These are phyloP conservation scores for Aspergillus awamori DNA, from an alignment of 2,329 filamentous ascomycete genomes.

Conservation along the genomic window DNA sequence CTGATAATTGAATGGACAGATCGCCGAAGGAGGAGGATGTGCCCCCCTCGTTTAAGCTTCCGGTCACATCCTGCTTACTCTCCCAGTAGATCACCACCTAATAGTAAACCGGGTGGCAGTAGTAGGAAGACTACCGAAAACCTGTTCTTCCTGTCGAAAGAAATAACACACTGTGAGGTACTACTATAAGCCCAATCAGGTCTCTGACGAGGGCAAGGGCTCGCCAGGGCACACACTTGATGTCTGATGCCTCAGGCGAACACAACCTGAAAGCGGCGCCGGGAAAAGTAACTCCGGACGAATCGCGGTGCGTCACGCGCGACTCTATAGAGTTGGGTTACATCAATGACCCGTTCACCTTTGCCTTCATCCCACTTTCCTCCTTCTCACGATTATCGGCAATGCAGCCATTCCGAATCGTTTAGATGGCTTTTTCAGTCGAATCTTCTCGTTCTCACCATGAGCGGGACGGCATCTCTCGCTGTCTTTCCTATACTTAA, in stretches of 20 bases:
- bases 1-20: background rate
- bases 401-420: background rate
- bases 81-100: background rate
- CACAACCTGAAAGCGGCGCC: background rate
- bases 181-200: background rate
- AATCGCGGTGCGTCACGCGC: background rate
- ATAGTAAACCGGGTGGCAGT: background rate
- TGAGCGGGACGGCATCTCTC: background rate
- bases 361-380: background rate
- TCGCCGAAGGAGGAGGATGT: background rate
- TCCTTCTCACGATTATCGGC: background rate
- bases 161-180: background rate
- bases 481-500: background rate
- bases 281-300: conserved; percentile 3
- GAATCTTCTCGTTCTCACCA: background rate
- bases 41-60: background rate
- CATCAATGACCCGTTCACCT: conserved; percentile 3
- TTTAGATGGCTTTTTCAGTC: background rate
- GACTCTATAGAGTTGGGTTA: background rate
- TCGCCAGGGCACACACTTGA: background rate
- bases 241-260: background rate
- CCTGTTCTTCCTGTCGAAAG: background rate
- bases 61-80: background rate
- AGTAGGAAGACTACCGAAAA: background rate
- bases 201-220: background rate